A percentile compares a stretch with the other conserved stretches of the same genome.
Conservation (phyloP, 2,329 filamentous ascomycete genomes). For the Cercospora beticola region DNA sequence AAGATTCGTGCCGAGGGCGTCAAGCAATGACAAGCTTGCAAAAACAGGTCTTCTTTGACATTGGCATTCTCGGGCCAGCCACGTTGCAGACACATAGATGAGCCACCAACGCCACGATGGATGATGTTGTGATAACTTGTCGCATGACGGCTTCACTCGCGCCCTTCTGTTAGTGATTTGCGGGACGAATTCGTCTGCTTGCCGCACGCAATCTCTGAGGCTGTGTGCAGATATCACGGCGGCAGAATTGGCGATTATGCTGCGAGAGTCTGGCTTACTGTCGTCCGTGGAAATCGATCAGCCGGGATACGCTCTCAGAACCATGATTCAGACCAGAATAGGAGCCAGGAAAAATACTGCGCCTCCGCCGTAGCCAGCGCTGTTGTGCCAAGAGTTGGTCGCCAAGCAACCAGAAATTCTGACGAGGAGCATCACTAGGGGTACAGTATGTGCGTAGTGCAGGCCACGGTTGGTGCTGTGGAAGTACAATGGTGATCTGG, state of each 20-base stretch:
- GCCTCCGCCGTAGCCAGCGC: neutral
- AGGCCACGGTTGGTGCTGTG: neutral
- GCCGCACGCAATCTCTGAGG: too few relatives aligned
- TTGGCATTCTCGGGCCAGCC: neutral
- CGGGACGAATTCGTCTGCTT: neutral
- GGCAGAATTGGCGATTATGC: neutral
- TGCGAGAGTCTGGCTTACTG: neutral
- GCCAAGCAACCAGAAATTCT: neutral
- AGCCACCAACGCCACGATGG: neutral
- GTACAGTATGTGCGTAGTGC: neutral
- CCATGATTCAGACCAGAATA: neutral
- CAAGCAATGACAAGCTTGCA: slow-evolving; percentile 1
- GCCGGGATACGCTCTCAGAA: neutral
- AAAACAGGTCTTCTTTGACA: neutral
- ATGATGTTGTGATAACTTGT: neutral
- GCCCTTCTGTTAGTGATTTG: neutral
- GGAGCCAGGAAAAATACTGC: neutral
- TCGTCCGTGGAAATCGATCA: neutral
- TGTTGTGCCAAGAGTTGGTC: neutral
- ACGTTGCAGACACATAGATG: too few relatives aligned
- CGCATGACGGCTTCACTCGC: neutral
- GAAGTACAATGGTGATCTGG: neutral
- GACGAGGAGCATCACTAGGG: neutral
- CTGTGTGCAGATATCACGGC: too few relatives aligned
- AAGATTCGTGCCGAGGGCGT: neutral